phyloP scores from a whole-genome alignment of 495 filamentous ascomycete genomes.

The Aspergillus olivimuriae region DNA sequence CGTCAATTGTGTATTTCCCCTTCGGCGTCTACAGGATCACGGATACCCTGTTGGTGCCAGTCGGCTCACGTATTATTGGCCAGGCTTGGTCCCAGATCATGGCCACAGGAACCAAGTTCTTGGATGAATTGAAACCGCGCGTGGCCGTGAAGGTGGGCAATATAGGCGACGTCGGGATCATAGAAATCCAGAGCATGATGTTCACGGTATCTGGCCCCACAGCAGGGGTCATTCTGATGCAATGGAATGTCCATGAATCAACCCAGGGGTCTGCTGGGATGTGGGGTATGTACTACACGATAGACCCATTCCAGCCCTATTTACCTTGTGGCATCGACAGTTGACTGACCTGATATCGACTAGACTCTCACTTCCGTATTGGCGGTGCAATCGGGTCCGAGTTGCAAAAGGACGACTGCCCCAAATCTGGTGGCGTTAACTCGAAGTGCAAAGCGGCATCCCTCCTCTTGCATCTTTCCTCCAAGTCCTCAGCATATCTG shows the following conservation, averaged over 20 bases:
- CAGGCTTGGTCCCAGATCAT: slow-evolving; percentile 80
- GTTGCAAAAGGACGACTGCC: slow-evolving; percentile 33
- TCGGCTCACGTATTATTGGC: slow-evolving; percentile 56
- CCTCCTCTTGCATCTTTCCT: slow-evolving; percentile 46
- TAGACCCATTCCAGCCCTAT: too few relatives aligned
- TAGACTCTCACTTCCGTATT: slow-evolving; percentile 43
- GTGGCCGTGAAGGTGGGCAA: slow-evolving; percentile 70
- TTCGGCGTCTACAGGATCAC: slow-evolving; percentile 75
- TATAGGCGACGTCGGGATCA: slow-evolving; percentile 60
- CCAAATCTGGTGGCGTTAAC: slow-evolving; percentile 14
- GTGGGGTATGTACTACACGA: too few relatives aligned
- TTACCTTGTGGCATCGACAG: too few relatives aligned
- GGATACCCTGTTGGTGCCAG: slow-evolving; percentile 66
- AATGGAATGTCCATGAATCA: slow-evolving; percentile 71
- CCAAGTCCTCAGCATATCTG: slow-evolving; percentile 45
- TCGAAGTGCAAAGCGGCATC: slow-evolving; percentile 43
- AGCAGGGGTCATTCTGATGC: slow-evolving; percentile 73
- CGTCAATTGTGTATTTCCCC: slow-evolving; percentile 67
- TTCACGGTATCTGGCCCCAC: slow-evolving; percentile 64
- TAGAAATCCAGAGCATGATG: slow-evolving; percentile 76
- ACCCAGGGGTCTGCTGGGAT: slow-evolving; percentile 61
- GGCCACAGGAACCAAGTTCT: slow-evolving; percentile 61
- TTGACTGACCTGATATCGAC: too few relatives aligned
- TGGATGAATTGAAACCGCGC: slow-evolving; percentile 57
- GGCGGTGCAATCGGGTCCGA: slow-evolving; percentile 46